These are phyloP conservation scores for Stentor roeselii DNA, from an alignment of 73 alveolate genomes.

Conservation along the genomic window DNA sequence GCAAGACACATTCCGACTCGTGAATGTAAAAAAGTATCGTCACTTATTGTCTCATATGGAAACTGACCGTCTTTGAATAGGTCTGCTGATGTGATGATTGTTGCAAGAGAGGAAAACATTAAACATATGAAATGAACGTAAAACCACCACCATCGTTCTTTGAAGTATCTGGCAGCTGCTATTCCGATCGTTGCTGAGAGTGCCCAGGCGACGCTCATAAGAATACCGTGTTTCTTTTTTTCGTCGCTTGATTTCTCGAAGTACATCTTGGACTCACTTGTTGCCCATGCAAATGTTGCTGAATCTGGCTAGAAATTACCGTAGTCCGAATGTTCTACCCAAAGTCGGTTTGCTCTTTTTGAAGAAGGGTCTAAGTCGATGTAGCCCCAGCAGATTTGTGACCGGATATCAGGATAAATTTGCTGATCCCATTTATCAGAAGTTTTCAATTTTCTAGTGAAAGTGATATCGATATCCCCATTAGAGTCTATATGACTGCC, in stretches of 20 bases:
- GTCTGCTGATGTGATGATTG: background rate
- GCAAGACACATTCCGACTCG: background rate
- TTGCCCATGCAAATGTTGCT: background rate
- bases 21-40: background rate
- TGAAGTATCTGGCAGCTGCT: background rate
- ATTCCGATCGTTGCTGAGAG: background rate
- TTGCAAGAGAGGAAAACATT: background rate
- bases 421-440: background rate
- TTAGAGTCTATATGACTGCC: background rate
- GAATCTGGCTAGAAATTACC: no score
- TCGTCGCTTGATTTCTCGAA: background rate
- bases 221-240: background rate
- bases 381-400: conserved; percentile 11
- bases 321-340: background rate
- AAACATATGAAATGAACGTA: background rate
- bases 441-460: background rate
- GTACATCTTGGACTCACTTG: background rate
- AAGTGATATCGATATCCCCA: background rate
- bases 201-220: background rate
- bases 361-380: no score
- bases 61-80: background rate
- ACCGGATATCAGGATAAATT: background rate
- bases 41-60: no score
- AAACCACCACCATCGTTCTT: background rate
- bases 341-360: background rate